Evolutionary conservation across 179 eudicot species (phyloP).

Genomic region (Silene noctiflora): DNA sequence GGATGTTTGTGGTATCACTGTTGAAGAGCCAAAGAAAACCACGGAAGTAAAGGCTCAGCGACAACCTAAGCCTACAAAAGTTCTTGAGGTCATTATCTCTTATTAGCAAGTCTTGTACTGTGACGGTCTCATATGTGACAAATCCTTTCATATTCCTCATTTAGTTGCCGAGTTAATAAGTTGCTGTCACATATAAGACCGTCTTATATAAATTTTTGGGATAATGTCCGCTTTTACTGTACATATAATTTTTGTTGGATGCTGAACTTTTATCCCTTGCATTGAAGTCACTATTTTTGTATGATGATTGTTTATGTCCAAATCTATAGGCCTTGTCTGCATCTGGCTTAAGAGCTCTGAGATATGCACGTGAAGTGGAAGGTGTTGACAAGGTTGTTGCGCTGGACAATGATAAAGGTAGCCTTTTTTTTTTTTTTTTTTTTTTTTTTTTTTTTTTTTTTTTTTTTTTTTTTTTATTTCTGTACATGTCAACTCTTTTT

Average conservation of each 20-base stretch:
- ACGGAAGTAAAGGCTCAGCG: conserved; percentile 42
- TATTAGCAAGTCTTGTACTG: background rate
- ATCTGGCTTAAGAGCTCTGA: conserved; percentile 89
- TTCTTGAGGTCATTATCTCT: conserved; percentile 66
- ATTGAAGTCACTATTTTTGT: background rate
- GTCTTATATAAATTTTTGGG: background rate
- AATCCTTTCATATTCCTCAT: too few species aligned
- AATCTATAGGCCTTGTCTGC: conserved; percentile 78
- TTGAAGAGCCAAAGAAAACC: conserved; percentile 36
- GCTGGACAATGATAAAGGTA: conserved; percentile 92
- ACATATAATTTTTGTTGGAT: background rate
- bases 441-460: background rate
- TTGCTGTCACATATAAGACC: background rate
- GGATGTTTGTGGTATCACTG: conserved; percentile 41
- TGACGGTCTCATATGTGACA: background rate
- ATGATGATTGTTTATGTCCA: background rate
- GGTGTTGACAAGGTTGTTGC: conserved; percentile 91
- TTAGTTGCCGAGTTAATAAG: background rate
- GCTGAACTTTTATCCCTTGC: background rate
- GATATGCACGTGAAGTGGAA: conserved; percentile 98
- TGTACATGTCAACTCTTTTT: background rate
- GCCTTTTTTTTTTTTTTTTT: background rate
- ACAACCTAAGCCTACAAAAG: conserved; percentile 81
- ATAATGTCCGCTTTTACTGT: conserved; percentile 2
- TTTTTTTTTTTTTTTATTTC: too few species aligned